Evolutionary conservation across 345 rosid species (phyloP), one percentile per base, ranked within the genome.

Genomic region (Syzygium jambos): DNA sequence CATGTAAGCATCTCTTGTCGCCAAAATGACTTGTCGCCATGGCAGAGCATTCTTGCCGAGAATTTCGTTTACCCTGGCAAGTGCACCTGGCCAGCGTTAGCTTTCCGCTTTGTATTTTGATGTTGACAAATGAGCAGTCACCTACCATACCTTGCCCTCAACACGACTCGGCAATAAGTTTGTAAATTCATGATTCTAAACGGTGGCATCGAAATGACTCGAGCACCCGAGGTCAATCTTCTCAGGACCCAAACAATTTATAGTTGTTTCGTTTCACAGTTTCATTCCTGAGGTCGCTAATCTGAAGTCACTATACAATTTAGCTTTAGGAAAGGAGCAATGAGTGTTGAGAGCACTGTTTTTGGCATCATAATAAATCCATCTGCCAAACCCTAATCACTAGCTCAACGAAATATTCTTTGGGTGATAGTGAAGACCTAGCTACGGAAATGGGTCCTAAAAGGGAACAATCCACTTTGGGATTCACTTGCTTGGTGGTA

Each of bases 221-320:
- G 49, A 73, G 16, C 78, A 30, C 78, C 12, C 3, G 11, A 30
- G 43, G 43, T 68, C 77, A 1, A 14, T 73, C 2, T 41, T 34
- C 5, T 34, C 7, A 56, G 6, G 78, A 68, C 80, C 80, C 4
- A 5, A 2, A 73, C 49, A 34, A 73, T 9, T 30, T 6, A n/a
- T 73, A 11, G 11, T 9, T 23, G 49, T 73, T 38, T 5, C 11
- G 12, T 38, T 68, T 9, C 25, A 9, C 7, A 21, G 46, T 34
- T 73, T 73, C 13, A 9, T 73, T 9, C 14, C 49, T 0, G 27
- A 2, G 1, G 27, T 73, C 0, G 27, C 49, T 3, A 19, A 38
- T 19, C 49, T 5, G 27, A 38, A 38, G 80, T 73, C 14, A 38
- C 80, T 21, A 14, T 38, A 25, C 80, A 73, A 73, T 73, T 38